A percentile compares a stretch with the other conserved stretches of the same genome.
Conservation (phyloP, 352 stramenopile species). For the Chrysophaeum taylorii region DNA sequence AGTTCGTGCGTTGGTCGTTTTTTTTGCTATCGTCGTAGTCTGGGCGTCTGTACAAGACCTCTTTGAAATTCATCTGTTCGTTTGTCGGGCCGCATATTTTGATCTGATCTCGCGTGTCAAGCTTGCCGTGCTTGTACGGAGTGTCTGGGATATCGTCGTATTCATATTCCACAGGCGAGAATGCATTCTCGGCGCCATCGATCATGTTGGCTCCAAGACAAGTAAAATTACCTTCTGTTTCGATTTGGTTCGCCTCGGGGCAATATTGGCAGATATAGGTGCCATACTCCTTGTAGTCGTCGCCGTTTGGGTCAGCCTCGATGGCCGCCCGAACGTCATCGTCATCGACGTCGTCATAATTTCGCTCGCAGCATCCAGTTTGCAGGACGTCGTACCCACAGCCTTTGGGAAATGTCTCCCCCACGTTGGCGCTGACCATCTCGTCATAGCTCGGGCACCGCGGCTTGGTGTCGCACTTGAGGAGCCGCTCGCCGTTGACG, state of each 20-base stretch:
- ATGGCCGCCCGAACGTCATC: neutral
- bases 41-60: no score
- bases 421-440: constrained; percentile 78
- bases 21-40: no score
- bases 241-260: neutral
- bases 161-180: no score
- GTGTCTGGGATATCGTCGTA: no score
- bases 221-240: neutral
- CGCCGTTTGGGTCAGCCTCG: neutral
- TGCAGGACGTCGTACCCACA: constrained; percentile 60
- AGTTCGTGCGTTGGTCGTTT: constrained; percentile 23
- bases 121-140: no score
- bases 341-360: neutral
- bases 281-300: neutral
- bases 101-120: no score
- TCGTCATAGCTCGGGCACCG: constrained; percentile 42
- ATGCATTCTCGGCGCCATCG: neutral
- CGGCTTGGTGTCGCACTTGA: constrained; percentile 16
- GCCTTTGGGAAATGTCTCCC: constrained; percentile 78
- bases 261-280: neutral
- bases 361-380: constrained; percentile 45
- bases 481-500: constrained; percentile 17
- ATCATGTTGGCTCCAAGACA: neutral
- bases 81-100: no score
- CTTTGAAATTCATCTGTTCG: no score